Evolutionary conservation across 805 yeast species (phyloP), one percentile per base, ranked within the genome.

Genomic region (Ogataea paradorogensis): DNA sequence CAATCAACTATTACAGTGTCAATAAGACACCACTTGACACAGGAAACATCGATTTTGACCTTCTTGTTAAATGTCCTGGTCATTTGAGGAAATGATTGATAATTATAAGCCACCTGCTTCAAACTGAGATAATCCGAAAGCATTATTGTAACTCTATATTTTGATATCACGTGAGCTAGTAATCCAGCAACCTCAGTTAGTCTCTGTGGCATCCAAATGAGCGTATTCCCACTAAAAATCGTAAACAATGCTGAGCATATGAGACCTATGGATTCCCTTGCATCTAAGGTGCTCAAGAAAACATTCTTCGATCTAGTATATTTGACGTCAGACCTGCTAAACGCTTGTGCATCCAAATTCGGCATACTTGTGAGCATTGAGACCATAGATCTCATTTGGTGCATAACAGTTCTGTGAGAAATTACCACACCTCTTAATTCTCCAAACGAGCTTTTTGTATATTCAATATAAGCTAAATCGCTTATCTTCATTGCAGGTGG

Each of bases 391-490:
- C 77, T 74, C 90, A 93, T 86, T 56, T 93, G 99, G 50, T 87
- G 91, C 57, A 84, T 73, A 6, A 93, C 76, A 0, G 96, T 89
- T 43, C 87, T 70, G 59, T 93, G 98, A 16, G 93, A 84, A 57
- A 93, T 75, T 1, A 95, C 96, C 25, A 93, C 95, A 13, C 99
- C 99, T 42, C 96, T 71, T 25, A 89, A 64, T 48, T 90, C 95
- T 3, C 98, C 98, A 20, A 85, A 77, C 0, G 97, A 95, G 1
- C 95, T 84, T 51, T 90, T 76, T 0, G 93, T 79, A 56, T 84
- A 93, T 63, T 93, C 99, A 10, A 93, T 90, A 55, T 93, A 93
- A 0, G 98, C 96, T 43, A 93, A 66, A 54, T 87, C 95, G 1
- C 90, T 86, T 1, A 80, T 77, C 49, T 83, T 86, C 31, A 80